Evolutionary conservation across 2,329 filamentous ascomycete species (phyloP).

Genomic region (Cyphellophora attinorum): DNA sequence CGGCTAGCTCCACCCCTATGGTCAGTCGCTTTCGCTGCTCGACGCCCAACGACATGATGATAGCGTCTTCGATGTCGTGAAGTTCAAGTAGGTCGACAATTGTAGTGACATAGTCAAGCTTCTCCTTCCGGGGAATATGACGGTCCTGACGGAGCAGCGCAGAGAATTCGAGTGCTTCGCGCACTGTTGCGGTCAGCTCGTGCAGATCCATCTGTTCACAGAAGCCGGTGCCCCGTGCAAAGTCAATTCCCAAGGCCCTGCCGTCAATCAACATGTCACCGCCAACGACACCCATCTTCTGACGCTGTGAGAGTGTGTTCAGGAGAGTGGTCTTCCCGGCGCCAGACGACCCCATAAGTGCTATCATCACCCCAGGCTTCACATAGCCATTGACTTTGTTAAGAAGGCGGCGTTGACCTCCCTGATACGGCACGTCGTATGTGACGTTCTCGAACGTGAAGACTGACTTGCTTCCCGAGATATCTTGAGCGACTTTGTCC

Average conservation of each 20-base stretch:
- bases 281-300: conserved; percentile 53
- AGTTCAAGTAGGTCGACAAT: conserved; percentile 59
- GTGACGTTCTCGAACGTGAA: conserved; percentile 65
- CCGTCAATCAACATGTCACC: conserved; percentile 67
- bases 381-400: conserved; percentile 67
- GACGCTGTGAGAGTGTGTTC: conserved; percentile 66
- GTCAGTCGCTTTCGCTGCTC: conserved; percentile 64
- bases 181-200: conserved; percentile 56
- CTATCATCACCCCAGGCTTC: conserved; percentile 70
- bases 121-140: conserved; percentile 46
- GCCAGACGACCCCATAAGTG: conserved; percentile 70
- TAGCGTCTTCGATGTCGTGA: conserved; percentile 56
- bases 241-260: conserved; percentile 48
- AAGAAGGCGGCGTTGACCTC: conserved; percentile 51
- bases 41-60: conserved; percentile 55
- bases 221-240: conserved; percentile 62
- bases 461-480: conserved; percentile 51
- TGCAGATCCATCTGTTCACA: conserved; percentile 66
- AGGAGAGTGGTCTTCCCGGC: conserved; percentile 78
- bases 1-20: conserved; percentile 64
- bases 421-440: conserved; percentile 63
- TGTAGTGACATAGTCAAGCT: conserved; percentile 56
- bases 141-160: conserved; percentile 54
- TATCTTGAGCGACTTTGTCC: conserved; percentile 33
- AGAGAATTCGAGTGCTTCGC: conserved; percentile 61